Evolutionary conservation across 225 moss, liverwort and hornwort genomes (phyloP), one percentile per base, ranked within the genome.

Genomic region (Antitrichia curtipendula): DNA sequence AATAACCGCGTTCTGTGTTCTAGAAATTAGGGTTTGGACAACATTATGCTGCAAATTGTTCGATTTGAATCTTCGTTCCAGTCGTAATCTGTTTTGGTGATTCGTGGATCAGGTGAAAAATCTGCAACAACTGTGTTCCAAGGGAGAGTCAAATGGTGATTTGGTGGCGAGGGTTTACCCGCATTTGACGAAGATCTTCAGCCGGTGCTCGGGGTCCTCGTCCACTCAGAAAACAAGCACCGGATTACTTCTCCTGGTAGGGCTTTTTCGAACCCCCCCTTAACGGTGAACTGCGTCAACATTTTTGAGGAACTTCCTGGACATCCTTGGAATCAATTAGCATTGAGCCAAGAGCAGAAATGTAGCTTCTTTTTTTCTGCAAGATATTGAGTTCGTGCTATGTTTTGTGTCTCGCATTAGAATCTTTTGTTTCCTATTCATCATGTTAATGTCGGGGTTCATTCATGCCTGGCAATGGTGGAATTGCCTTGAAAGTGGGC

Each of bases 151-250:
- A 73, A 96, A 90, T 81, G 93, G 90, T 31, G 96, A 95, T 76
- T 86, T 98, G 79, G 96, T 94, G 91, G 95, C 92, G 57, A 92
- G 96, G 80, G 96, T 96, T 77, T 96, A 96, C 84, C 94, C 96
- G 60, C 90, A 94, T 63, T 60, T 96, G 82, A 87, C 91, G 73
- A 98, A 98, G 87, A 85, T 98, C 75, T 98, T 95, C 88, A 95
- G 95, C 84, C 94, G 98, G 70, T 96, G 93, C 87, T 88, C 92
- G 65, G 85, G 93, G 62, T 93, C 94, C 27, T 94, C 91, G 62
- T 88, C 93, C 23, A 88, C 93, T 28, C 91, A 92, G 89, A 95
- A 95, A 94, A 86, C 94, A 31, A 98, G 94, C 86, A 93, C 95
- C 78, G 96, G 95, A 56, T 89, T 98, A 14, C 95, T 95, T 83